Evolutionary conservation across 2,329 filamentous ascomycete species (phyloP).

Genomic region (Fusarium nurragi): DNA sequence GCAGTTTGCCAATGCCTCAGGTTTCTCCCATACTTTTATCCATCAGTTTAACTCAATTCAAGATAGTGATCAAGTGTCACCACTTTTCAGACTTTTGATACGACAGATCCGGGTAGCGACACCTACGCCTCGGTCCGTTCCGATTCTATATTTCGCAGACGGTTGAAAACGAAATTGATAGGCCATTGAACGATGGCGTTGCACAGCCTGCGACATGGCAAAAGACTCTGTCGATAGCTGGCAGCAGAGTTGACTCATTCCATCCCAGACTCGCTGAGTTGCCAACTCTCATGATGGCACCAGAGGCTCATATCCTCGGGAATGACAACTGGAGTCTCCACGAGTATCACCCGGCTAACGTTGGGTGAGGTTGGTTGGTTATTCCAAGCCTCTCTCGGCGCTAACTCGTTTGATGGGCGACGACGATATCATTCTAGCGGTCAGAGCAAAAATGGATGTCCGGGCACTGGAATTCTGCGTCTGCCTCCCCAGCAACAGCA

Average conservation of each 20-base stretch:
- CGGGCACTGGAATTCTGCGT: constrained; percentile 27
- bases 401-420: constrained; percentile 3
- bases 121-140: constrained; percentile 38
- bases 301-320: neutral
- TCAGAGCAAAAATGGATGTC: constrained; percentile 13
- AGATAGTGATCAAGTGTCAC: neutral
- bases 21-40: constrained; percentile 5
- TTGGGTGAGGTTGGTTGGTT: neutral
- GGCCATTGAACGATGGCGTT: constrained; percentile 24
- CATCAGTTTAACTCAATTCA: neutral
- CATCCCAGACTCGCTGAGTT: constrained; percentile 6
- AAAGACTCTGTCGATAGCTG: no score
- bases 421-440: constrained; percentile 29
- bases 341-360: neutral
- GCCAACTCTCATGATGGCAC: constrained; percentile 4
- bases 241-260: neutral
- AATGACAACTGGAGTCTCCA: neutral
- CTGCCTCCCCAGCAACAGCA: constrained; percentile 32
- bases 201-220: constrained; percentile 23
- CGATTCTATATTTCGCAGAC: constrained; percentile 29
- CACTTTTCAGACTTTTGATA: neutral
- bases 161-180: constrained; percentile 4
- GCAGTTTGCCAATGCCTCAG: constrained; percentile 35
- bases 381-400: constrained; percentile 4
- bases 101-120: constrained; percentile 13